Percentiles rank a stretch among this genome's conserved stretches.
These are phyloP conservation scores for Trichoderma atroviride DNA, from an alignment of 2,329 filamentous ascomycete species.

Conservation along the genomic window DNA sequence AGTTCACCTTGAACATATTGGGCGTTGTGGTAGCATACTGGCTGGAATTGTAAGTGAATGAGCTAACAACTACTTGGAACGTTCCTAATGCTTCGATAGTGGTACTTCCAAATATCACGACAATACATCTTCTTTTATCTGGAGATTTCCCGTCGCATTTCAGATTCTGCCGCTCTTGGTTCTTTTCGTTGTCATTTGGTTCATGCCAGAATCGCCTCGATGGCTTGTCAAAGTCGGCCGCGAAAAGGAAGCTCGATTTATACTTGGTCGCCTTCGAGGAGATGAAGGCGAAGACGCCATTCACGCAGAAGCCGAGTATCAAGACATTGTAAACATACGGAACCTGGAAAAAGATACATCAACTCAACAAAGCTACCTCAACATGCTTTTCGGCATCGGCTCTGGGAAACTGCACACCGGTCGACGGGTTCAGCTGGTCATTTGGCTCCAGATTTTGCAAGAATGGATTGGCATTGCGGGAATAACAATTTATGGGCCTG, in stretches of 20 bases:
- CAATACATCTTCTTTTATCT: conserved; percentile 60
- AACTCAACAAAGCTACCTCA: conserved; percentile 59
- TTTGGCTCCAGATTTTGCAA: conserved; percentile 73
- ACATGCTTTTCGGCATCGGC: conserved; percentile 69
- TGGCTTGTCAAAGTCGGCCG: conserved; percentile 69
- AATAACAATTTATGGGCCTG: conserved; percentile 62
- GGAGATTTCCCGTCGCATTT: conserved; percentile 71
- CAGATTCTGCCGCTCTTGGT: conserved; percentile 66
- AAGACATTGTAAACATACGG: conserved; percentile 67
- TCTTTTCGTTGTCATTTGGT: conserved; percentile 60
- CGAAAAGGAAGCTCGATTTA: conserved; percentile 67
- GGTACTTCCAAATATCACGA: conserved; percentile 63
- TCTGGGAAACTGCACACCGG: conserved; percentile 68
- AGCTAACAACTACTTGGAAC: neutral
- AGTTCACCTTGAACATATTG: conserved; percentile 74
- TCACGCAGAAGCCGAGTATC: conserved; percentile 64
- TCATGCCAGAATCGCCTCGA: conserved; percentile 70
- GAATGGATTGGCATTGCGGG: conserved; percentile 72
- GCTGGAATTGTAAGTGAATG: conserved; percentile 49
- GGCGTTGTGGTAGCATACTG: conserved; percentile 66
- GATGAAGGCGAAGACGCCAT: conserved; percentile 53
- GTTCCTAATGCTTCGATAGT: conserved; percentile 27
- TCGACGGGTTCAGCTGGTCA: conserved; percentile 67
- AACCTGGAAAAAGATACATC: conserved; percentile 64
- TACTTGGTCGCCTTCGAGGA: conserved; percentile 66